Evolutionary conservation across 805 yeast species (phyloP).

Genomic region (Zygosaccharomyces siamensis): DNA sequence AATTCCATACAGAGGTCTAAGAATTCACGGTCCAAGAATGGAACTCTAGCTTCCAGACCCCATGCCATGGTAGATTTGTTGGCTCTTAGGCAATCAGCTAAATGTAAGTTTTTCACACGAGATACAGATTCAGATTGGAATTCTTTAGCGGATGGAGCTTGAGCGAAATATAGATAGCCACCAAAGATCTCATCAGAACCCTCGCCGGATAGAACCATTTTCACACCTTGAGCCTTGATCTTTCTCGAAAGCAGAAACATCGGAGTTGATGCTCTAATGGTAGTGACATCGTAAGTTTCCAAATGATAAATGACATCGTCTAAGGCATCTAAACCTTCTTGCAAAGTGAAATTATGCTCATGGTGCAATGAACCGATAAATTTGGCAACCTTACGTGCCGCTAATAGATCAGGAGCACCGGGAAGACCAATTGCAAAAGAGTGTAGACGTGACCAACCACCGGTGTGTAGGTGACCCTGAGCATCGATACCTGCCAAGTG

Average conservation of each 20-base stretch:
- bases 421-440: slow-evolving; percentile 97
- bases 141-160: slow-evolving; percentile 88
- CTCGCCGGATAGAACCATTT: slow-evolving; percentile 98
- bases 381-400: slow-evolving; percentile 95
- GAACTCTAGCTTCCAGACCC: slow-evolving; percentile 99
- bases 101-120: slow-evolving; percentile 95
- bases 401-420: slow-evolving; percentile 94
- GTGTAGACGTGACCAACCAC: slow-evolving; percentile 79
- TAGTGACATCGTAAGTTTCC: slow-evolving; percentile 97
- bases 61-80: slow-evolving; percentile 99
- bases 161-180: slow-evolving; percentile 94
- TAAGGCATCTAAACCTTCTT: slow-evolving; percentile 95
- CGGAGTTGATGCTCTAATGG: slow-evolving; percentile 98
- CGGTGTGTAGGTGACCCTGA: slow-evolving; percentile 70
- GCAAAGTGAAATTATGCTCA: slow-evolving; percentile 92
- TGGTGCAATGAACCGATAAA: slow-evolving; percentile 95
- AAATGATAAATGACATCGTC: slow-evolving; percentile 91
- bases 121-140: slow-evolving; percentile 95
- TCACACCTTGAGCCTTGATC: slow-evolving; percentile 98
- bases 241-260: slow-evolving; percentile 95
- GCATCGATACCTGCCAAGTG: slow-evolving; percentile 91
- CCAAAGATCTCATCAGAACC: slow-evolving; percentile 99
- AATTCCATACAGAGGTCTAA: slow-evolving; percentile 90
- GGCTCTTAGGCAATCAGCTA: slow-evolving; percentile 96
- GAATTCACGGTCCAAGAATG: slow-evolving; percentile 93